Base-by-base conservation (phyloP, 768 basidiomycete genomes). In the Hebeloma cylindrosporum region DNA sequence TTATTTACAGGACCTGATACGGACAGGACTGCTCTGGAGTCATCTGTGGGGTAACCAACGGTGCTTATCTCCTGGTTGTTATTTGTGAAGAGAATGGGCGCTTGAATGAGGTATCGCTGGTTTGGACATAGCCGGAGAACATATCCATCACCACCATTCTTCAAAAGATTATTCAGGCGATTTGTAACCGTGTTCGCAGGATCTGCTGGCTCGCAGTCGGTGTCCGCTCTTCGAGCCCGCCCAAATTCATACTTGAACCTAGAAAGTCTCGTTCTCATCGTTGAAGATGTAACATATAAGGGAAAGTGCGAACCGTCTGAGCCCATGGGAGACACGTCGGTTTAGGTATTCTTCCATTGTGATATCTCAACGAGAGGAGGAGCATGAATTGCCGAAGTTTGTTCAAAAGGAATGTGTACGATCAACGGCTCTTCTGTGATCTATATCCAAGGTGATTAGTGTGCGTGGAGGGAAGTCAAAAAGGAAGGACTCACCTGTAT, bases 31-130 rank as follows among this genome's bases (percentile, higher is more conserved):
- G 91, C 91, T 47, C 91, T 74, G 7, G 73, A 69, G 41, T 75
- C 68, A 16, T 74, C 87, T 0, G 73, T 79, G 0, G 91, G 91
- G 49, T 90, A 86, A 11, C 87, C 88, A 5, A 72, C 54, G 0
- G 91, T 93, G 52, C 80, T 87, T 35, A 93, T 91, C 65, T 93
- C 91, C 64, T 93, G 84, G 53, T 82, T 70, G 0, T 77, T 70
- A 8, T 80, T 75, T 0, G 80, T 71, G 54, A 89, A 90, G 23
- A 74, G 63, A 38, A 93, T 72, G 1, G 87, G 82, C 2, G 79
- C 75, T 41, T 78, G 73, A 48, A 92, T 77, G 49, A 74, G 47
- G 58, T 93, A 93, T 36, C 74, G 65, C 41, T 73, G 62, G 22
- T 68, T 64, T 1, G 80, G 80, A 63, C 91, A 93, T 3, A 93